Percentiles rank a stretch among this genome's conserved stretches.
Conservation (phyloP, 805 yeast genomes). For the Babjeviella inositovora region DNA sequence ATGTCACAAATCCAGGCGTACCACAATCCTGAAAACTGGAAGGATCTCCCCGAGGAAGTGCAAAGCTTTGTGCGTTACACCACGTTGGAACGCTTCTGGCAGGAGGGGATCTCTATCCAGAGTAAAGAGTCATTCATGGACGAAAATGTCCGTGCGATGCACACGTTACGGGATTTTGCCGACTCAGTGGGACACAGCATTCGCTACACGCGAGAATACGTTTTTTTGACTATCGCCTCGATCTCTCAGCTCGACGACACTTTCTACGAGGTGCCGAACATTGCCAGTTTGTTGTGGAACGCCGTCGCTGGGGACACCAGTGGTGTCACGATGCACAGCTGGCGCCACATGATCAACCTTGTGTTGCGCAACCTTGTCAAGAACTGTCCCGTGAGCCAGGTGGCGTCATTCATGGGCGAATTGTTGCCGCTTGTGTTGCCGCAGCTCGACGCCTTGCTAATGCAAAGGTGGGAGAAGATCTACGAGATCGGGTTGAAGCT, state of each 20-base stretch:
- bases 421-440: constrained; percentile 64
- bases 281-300: constrained; percentile 63
- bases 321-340: constrained; percentile 86
- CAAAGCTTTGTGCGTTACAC: constrained; percentile 84
- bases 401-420: constrained; percentile 55
- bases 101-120: constrained; percentile 90
- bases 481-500: constrained; percentile 38
- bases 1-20: constrained; percentile 86
- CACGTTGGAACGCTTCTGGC: constrained; percentile 94
- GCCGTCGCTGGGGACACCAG: constrained; percentile 75
- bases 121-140: constrained; percentile 88
- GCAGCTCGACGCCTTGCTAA: constrained; percentile 60
- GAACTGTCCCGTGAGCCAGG: constrained; percentile 67
- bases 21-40: constrained; percentile 90
- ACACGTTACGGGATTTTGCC: constrained; percentile 89
- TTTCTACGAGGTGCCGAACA: constrained; percentile 69
- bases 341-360: constrained; percentile 92
- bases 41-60: constrained; percentile 71
- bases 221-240: constrained; percentile 78
- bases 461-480: constrained; percentile 62
- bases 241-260: constrained; percentile 84
- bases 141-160: constrained; percentile 87
- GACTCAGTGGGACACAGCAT: constrained; percentile 95
- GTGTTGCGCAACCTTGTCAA: constrained; percentile 77
- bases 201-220: constrained; percentile 91